Base-by-base conservation (phyloP, 441 rosid species). In the Erodium trifolium region DNA sequence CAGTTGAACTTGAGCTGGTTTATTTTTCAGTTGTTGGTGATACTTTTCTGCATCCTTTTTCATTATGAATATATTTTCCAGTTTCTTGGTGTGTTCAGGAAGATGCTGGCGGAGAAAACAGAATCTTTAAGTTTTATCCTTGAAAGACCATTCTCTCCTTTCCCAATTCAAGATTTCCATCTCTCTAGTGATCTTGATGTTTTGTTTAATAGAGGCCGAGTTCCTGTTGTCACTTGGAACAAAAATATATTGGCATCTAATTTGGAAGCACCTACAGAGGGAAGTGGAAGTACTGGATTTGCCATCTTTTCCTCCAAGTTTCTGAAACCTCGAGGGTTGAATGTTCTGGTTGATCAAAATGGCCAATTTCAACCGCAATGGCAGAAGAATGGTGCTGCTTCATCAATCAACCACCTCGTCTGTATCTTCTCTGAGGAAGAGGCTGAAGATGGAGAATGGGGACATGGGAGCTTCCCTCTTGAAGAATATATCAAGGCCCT, bases 401-500 rank as follows among this genome's bases (percentile, higher is more conserved):
- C 86, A 74, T 84, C 85, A 11, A 67, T 79, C 31, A 81, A 79
- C 67, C 89, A 81, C 53, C 72, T 93, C 53, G 81, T 89, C 67
- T 84, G 84, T 80, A 81, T 89, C 69, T 93, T 91, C 75, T 78
- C 92, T 13, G 94, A 89, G 78, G 79, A 82, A 71, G 87, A 81
- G 41, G 72, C 92, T 43, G 95, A 87, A 65, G 88, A 88, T 71
- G 97, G 91, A 63, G 98, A 91, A 70, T 91, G 98, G 97, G 89
- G 87, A 72, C 82, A 86, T 80, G 98, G 96, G 68, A 88, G 82
- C 84, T 91, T 93, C 76, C 98, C 87, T 43, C 59, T 91, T 27
- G 96, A 93, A 73, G 97, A 93, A 78, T 93, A 91, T 78, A 75
- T 88, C 71, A 91, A 84, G 70, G 96, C 98, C 34, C 81, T 93